These are phyloP conservation scores for Cynara cardunculus DNA, from an alignment of 129 eudicot genomes.

Conservation along the genomic window DNA sequence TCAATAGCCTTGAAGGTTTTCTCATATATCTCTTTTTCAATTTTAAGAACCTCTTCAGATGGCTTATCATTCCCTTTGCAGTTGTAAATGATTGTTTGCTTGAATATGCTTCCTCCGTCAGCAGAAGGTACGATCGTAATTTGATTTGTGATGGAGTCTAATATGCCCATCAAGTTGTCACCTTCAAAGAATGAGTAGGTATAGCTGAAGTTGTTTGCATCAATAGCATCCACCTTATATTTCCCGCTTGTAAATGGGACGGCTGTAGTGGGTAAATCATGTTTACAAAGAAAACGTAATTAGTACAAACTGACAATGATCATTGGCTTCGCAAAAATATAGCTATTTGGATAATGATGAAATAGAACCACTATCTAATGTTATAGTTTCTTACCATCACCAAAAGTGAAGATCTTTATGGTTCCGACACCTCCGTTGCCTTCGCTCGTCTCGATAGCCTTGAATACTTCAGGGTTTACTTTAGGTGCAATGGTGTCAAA, in stretches of 20 bases:
- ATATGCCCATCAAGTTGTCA: slow-evolving; percentile 9
- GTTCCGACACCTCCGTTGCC: slow-evolving; percentile 13
- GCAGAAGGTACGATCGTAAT: not conserved
- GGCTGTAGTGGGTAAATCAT: not conserved
- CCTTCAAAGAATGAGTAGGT: slow-evolving; percentile 9
- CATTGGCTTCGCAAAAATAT: too few relatives aligned
- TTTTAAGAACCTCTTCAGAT: slow-evolving; percentile 9
- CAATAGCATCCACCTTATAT: not conserved
- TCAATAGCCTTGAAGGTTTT: not conserved
- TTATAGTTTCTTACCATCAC: not conserved
- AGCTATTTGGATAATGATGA: not conserved
- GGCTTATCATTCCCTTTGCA: not conserved
- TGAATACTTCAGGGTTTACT: slow-evolving; percentile 5
- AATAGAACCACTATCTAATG: not conserved
- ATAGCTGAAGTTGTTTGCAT: not conserved
- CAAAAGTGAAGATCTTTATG: slow-evolving; percentile 4
- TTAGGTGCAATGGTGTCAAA: slow-evolving; percentile 7
- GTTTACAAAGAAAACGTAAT: not conserved
- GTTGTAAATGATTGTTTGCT: slow-evolving; percentile 4
- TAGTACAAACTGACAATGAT: too few relatives aligned
- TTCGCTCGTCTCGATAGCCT: slow-evolving; percentile 3
- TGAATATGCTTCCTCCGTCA: slow-evolving; percentile 2
- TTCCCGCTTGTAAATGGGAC: not conserved
- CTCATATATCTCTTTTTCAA: not conserved
- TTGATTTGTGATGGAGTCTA: not conserved